Evolutionary conservation across 495 filamentous ascomycete species (phyloP).

Genomic region (Cladorrhinum samala): DNA sequence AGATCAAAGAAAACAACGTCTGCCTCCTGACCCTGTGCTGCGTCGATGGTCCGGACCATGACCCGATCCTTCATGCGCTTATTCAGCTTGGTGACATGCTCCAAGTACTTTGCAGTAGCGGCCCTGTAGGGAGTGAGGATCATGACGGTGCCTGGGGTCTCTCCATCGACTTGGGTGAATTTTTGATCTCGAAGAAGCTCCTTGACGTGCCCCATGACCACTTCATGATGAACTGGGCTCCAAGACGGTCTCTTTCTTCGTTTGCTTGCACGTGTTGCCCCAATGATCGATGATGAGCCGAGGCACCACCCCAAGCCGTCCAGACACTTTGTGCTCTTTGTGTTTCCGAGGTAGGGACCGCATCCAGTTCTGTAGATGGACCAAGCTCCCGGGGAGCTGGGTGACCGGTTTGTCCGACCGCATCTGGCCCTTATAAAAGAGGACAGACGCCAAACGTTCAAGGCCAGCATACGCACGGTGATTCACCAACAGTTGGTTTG

Average conservation of each 20-base stretch:
- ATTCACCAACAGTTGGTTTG: neutral
- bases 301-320: neutral
- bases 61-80: neutral
- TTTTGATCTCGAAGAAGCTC: neutral
- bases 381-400: neutral
- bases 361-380: neutral
- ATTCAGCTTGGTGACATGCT: neutral
- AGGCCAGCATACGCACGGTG: neutral
- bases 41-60: neutral
- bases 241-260: neutral
- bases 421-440: neutral
- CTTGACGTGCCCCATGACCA: neutral
- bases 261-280: neutral
- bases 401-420: neutral
- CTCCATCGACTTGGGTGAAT: neutral
- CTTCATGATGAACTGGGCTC: neutral
- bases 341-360: neutral
- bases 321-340: neutral
- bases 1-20: constrained; percentile 17
- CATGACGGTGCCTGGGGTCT: constrained; percentile 4
- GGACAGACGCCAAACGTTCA: neutral
- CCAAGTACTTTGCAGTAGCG: constrained; percentile 1
- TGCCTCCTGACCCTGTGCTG: constrained; percentile 6
- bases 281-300: neutral
- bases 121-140: constrained; percentile 8